Evolutionary conservation across 2,329 filamentous ascomycete species (phyloP).

Genomic region (Colletotrichum phormii): DNA sequence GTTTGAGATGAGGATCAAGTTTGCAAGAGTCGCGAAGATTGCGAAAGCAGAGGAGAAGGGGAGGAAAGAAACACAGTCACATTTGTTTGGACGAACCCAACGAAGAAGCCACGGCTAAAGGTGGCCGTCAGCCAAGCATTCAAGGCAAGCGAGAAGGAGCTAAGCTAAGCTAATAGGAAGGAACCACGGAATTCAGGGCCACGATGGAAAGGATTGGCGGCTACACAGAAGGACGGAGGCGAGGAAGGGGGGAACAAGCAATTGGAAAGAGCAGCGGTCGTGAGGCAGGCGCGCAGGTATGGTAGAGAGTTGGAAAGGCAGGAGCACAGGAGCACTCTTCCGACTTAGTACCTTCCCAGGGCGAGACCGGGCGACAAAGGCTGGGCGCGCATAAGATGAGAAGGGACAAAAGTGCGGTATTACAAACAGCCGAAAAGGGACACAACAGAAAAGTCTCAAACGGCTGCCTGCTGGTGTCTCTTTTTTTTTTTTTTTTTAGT

Average conservation of each 20-base stretch:
- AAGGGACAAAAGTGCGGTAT: background rate
- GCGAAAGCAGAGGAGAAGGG: background rate
- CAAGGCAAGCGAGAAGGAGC: constrained; percentile 4
- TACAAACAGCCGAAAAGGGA: background rate
- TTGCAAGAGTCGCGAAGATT: background rate
- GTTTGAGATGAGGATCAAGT: background rate
- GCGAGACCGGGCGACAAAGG: background rate
- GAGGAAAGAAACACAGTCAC: background rate
- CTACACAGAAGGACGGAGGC: background rate
- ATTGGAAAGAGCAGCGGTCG: background rate
- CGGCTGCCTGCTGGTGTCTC: background rate
- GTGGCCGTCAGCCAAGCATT: background rate
- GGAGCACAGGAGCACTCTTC: background rate
- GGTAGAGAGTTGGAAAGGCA: background rate
- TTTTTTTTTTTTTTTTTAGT: background rate
- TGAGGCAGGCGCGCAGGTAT: background rate
- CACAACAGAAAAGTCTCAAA: background rate
- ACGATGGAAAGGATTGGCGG: background rate
- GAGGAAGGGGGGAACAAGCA: background rate
- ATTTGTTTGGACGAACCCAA: background rate
- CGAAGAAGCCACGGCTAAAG: background rate
- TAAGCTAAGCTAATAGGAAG: background rate
- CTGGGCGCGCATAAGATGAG: background rate
- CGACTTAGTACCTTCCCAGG: background rate
- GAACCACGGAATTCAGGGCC: background rate